Base-by-base conservation (phyloP, 2,329 filamentous ascomycete species). In the Xenoacremonium recifei region DNA sequence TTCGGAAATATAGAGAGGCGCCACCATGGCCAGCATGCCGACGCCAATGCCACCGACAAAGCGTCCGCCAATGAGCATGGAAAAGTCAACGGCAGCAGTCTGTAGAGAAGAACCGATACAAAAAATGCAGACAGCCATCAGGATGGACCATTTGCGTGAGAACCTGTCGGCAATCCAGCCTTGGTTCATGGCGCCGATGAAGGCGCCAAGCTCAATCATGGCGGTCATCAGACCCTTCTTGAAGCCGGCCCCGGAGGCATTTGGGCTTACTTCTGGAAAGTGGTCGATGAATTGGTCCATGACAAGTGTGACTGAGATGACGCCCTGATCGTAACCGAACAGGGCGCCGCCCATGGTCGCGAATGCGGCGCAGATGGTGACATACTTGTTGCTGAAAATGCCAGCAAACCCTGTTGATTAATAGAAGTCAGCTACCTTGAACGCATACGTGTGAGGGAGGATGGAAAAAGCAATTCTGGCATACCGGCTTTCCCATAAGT, bases 41-140 rank as follows among this genome's bases (percentile, higher is more conserved):
- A 79, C 69, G 16, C 71, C 73, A 45, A 78, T 67, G 54, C 71
- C 66, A 44, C 77, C 79, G 41, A 82, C 65, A 50, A 79, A 78
- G 17, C 79, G 67, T 19, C 77, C 78, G 21, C 68, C 76, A 5
- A 80, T 64, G 40, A 82, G 76, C 33, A 64, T 60, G 21, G 64
- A 65, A 19, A 67, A 68, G 43, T 71, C 64, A 31, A 70, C 62
- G 2, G 76, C 72, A 17, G 71, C 76, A 4, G 70, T 67, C 59
- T 80, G 77, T 3, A 80, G 57, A 7, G 77, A 58, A 10, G 76
- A 72, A 39, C 77, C 77, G 12, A 80, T 54, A 31, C 75, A 72
- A 55, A 80, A 80, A 33, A 80, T 65, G 19, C 62, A 60, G 2
- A 73, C 71, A 32, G 72, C 73, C 33, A 76, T 60, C 37, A 79